A percentile compares a stretch with the other conserved stretches of the same genome.
phyloP scores from a whole-genome alignment of 179 eudicot species.

The Heliamphora ciliata region DNA sequence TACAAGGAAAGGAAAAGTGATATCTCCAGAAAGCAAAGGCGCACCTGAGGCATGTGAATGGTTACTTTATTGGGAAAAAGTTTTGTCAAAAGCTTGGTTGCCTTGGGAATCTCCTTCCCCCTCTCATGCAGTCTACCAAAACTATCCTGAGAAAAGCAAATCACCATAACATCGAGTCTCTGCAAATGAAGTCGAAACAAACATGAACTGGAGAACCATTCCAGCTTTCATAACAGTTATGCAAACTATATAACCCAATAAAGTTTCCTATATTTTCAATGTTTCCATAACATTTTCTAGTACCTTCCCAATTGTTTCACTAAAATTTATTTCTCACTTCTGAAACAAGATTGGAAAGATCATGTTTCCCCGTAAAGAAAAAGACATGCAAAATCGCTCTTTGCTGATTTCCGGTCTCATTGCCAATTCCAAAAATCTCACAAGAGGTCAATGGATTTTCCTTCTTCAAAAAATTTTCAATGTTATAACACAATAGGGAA shows the following conservation, averaged over 20 bases:
- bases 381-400: neutral
- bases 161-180: conserved; percentile 19
- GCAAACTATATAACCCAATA: too few species aligned
- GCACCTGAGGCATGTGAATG: conserved; percentile 90
- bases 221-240: too few species aligned
- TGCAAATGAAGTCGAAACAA: conserved; percentile 8
- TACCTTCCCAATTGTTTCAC: neutral
- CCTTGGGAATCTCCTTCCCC: conserved; percentile 72
- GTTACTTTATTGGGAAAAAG: conserved; percentile 92
- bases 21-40: conserved; percentile 14
- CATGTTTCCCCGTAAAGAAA: too few species aligned
- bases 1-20: conserved; percentile 6
- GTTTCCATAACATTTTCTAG: too few species aligned
- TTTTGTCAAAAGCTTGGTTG: conserved; percentile 60
- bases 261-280: too few species aligned
- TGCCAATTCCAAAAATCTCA: neutral
- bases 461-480: neutral
- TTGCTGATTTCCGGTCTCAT: neutral
- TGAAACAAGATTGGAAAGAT: neutral
- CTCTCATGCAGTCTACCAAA: conserved; percentile 89
- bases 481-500: neutral
- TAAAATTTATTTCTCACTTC: neutral
- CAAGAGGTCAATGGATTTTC: neutral
- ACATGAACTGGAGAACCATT: conserved; percentile 1
- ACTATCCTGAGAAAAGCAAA: conserved; percentile 61